These are phyloP conservation scores for Endocalyx cinctus DNA, from an alignment of 2,329 filamentous ascomycete species.

Conservation along the genomic window DNA sequence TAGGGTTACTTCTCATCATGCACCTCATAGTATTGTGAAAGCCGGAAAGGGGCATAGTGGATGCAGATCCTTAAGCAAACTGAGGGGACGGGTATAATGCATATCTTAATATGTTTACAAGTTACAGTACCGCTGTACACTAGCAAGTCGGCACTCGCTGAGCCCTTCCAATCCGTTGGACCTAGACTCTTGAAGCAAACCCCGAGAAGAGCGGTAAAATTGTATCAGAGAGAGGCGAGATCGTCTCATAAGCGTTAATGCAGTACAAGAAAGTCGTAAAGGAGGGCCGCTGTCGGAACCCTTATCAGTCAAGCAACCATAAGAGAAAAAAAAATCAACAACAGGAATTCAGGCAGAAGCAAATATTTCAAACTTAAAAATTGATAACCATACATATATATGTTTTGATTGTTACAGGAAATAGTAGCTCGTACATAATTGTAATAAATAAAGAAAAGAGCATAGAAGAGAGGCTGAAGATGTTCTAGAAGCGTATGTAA, in stretches of 20 bases:
- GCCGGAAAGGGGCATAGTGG: too few relatives aligned
- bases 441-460: neutral
- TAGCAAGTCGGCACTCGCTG: too few relatives aligned
- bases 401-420: neutral
- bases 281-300: constrained; percentile 17
- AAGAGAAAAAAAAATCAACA: neutral
- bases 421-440: neutral
- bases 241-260: neutral
- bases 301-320: constrained; percentile 5
- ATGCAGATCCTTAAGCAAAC: too few relatives aligned
- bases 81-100: too few relatives aligned
- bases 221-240: too few relatives aligned
- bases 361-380: neutral
- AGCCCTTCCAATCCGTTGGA: too few relatives aligned
- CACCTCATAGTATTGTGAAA: too few relatives aligned
- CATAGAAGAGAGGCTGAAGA: neutral
- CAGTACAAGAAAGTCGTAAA: constrained; percentile 5
- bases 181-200: too few relatives aligned
- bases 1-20: too few relatives aligned
- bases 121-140: too few relatives aligned
- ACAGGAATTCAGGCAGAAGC: neutral
- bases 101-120: too few relatives aligned
- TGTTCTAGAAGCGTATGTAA: neutral
- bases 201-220: too few relatives aligned
- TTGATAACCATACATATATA: neutral